Base-by-base conservation (phyloP, 805 yeast species). In the Starmerella apis region DNA sequence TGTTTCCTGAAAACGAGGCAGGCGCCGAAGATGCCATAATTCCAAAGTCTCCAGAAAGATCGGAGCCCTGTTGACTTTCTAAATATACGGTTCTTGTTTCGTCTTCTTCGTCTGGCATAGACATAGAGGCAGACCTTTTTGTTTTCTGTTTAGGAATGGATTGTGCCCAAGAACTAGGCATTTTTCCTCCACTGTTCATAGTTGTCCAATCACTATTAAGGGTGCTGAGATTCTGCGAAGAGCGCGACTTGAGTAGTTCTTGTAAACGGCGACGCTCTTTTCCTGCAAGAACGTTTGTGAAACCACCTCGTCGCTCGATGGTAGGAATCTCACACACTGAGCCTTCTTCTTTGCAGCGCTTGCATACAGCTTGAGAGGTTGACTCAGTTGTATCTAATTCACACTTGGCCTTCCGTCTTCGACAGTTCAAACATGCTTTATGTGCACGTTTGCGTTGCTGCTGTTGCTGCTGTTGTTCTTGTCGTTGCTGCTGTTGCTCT, bases 351-450 rank as follows among this genome's bases (percentile, higher is more conserved):
- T 75, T 73, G 61, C 97, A 88, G 44, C 96, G 69, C 2, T 78
- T 80, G 71, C 97, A 88, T 3, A 94, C 92, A 2, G 94, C 90
- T 4, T 77, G 79, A 39, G 73, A 71, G 0, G 94, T 94, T 52
- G 74, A 73, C 31, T 25, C 44, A 16, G 9, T 81, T 8, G 80
- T 77, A 2, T 95, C 95, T 56, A 88, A 67, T 62, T 86, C 94
- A 68, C 97, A 88, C 59, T 80, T 80, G 37, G 86, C 85, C 61
- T 88, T 90, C 37, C 94, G 74, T 4, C 79, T 76, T n/a, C 96
- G 74, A 63, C 97, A 88, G 65, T 80, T 84, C 45, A 84, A 66
- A 60, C 97, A 88, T 1, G 96, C 96, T 54, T 78, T 74, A 63
- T 83, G 88, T 52, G 79, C 78, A 19, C 46, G 46, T 8, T 31